Conservation (phyloP, 2,329 filamentous ascomycete species). For the Hypomyces perniciosus region DNA sequence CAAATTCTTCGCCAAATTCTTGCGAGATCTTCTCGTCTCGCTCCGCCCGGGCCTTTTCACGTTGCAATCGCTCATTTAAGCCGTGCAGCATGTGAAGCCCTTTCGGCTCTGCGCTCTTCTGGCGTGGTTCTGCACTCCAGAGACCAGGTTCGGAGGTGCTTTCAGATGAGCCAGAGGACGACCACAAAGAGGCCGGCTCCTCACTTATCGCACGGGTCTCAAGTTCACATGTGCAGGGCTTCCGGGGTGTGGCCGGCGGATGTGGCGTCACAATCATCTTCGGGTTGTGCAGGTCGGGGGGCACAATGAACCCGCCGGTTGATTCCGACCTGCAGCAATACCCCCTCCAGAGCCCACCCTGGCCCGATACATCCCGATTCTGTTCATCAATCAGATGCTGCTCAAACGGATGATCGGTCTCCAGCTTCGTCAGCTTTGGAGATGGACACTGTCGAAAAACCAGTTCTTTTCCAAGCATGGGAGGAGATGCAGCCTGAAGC, state of each 20-base stretch:
- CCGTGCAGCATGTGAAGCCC: slow-evolving; percentile 44
- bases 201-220: slow-evolving; percentile 33
- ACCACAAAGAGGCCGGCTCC: slow-evolving; percentile 31
- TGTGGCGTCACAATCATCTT: slow-evolving; percentile 47
- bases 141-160: slow-evolving; percentile 11
- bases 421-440: slow-evolving; percentile 77
- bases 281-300: slow-evolving; percentile 39
- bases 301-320: slow-evolving; percentile 32
- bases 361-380: slow-evolving; percentile 50
- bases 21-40: slow-evolving; percentile 46
- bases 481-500: slow-evolving; percentile 59
- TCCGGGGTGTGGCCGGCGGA: slow-evolving; percentile 34
- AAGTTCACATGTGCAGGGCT: slow-evolving; percentile 36
- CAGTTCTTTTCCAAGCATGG: slow-evolving; percentile 82
- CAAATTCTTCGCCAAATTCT: slow-evolving; percentile 78
- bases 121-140: slow-evolving; percentile 20
- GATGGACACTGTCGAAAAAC: slow-evolving; percentile 76
- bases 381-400: slow-evolving; percentile 40
- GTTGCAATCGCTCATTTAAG: slow-evolving; percentile 45
- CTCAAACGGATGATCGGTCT: slow-evolving; percentile 63
- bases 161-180: slow-evolving; percentile 18
- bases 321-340: slow-evolving; percentile 50
- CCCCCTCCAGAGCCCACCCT: slow-evolving; percentile 69
- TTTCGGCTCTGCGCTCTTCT: slow-evolving; percentile 31
- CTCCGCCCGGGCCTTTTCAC: slow-evolving; percentile 45